These are phyloP conservation scores for Tuber umbilicatum DNA, from an alignment of 495 filamentous ascomycete genomes.

Conservation along the genomic window DNA sequence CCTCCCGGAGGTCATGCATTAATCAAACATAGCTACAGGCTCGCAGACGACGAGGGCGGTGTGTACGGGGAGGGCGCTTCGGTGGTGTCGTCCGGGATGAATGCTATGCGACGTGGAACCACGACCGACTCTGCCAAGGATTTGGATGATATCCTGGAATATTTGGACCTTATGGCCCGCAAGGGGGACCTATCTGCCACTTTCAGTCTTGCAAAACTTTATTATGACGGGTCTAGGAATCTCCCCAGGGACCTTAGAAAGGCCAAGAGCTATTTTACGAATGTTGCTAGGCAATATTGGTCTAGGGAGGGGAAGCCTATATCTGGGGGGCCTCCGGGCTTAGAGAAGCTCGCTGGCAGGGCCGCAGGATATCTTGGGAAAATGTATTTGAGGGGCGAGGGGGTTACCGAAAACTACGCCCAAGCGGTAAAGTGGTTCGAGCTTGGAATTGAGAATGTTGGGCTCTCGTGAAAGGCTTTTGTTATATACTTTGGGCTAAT, in stretches of 20 bases:
- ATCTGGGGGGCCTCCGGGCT: slow-evolving; percentile 45
- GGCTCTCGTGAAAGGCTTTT: neutral
- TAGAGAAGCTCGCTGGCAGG: slow-evolving; percentile 81
- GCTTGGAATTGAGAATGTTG: slow-evolving; percentile 59
- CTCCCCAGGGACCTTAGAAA: slow-evolving; percentile 64
- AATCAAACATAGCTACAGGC: slow-evolving; percentile 64
- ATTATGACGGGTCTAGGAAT: slow-evolving; percentile 80
- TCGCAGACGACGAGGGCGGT: slow-evolving; percentile 84
- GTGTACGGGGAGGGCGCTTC: slow-evolving; percentile 94
- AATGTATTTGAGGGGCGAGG: slow-evolving; percentile 91
- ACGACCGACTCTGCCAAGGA: slow-evolving; percentile 69
- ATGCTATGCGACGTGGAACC: slow-evolving; percentile 60
- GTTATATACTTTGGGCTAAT: neutral
- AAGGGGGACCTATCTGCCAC: slow-evolving; percentile 91
- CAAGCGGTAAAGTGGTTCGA: slow-evolving; percentile 80
- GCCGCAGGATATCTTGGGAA: slow-evolving; percentile 84
- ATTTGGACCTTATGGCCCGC: slow-evolving; percentile 83
- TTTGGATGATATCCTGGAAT: slow-evolving; percentile 90
- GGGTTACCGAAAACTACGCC: slow-evolving; percentile 68
- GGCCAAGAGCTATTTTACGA: slow-evolving; percentile 75
- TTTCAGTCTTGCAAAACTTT: slow-evolving; percentile 76
- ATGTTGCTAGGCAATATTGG: slow-evolving; percentile 82
- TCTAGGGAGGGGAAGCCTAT: slow-evolving; percentile 56
- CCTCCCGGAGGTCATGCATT: slow-evolving; percentile 83
- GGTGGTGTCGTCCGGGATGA: slow-evolving; percentile 79